phyloP scores from a whole-genome alignment of 495 filamentous ascomycete genomes.

The Hamigera avellanea region DNA sequence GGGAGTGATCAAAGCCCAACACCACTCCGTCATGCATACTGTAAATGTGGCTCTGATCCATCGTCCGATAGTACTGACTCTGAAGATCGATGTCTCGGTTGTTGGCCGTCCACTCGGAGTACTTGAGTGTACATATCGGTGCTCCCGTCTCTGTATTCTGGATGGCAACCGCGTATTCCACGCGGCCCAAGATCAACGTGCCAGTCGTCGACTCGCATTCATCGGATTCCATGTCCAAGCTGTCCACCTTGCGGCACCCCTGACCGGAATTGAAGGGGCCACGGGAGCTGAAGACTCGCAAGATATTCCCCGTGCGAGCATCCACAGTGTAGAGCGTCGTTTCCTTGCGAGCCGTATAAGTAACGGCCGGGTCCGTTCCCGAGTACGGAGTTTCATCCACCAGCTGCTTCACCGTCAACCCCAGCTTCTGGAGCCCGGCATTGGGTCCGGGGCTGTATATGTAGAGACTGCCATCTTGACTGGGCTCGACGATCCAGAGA shows the following conservation, averaged over 20 bases:
- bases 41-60: constrained; percentile 84
- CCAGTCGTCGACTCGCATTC: constrained; percentile 62
- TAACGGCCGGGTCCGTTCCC: constrained; percentile 55
- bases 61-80: constrained; percentile 63
- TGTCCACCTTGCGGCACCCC: constrained; percentile 43
- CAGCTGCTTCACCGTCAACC: constrained; percentile 68
- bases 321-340: constrained; percentile 75
- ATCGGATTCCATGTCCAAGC: constrained; percentile 49
- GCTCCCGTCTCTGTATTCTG: constrained; percentile 63
- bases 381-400: constrained; percentile 58
- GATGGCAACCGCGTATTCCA: constrained; percentile 81
- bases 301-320: constrained; percentile 65
- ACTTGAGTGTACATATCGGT: constrained; percentile 79
- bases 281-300: constrained; percentile 50
- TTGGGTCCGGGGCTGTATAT: constrained; percentile 59
- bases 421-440: constrained; percentile 50
- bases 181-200: constrained; percentile 67
- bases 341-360: constrained; percentile 72
- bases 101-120: constrained; percentile 92
- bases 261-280: constrained; percentile 38
- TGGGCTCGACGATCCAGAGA: constrained; percentile 95
- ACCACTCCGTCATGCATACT: constrained; percentile 79
- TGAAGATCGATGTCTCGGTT: constrained; percentile 81
- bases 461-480: constrained; percentile 77
- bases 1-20: constrained; percentile 63